Evolutionary conservation across 345 rosid genomes (phyloP).

Genomic region (Acer negundo): DNA sequence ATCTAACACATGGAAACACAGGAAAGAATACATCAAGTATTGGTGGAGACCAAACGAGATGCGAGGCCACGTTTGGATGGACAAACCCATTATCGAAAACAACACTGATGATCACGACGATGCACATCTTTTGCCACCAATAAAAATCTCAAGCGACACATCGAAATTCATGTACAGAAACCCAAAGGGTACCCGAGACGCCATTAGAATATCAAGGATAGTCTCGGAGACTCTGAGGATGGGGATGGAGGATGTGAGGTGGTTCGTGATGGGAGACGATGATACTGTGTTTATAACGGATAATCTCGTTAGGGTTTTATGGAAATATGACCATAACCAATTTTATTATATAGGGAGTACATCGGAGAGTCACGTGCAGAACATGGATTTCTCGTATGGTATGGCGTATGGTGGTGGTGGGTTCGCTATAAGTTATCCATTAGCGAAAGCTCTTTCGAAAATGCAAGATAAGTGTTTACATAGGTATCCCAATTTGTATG

Average conservation of each 20-base stretch:
- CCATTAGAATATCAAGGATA: conserved; percentile 63
- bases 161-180: conserved; percentile 48
- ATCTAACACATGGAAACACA: conserved; percentile 55
- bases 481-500: conserved; percentile 61
- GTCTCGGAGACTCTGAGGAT: conserved; percentile 65
- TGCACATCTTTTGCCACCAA: conserved; percentile 39
- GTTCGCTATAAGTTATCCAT: conserved; percentile 71
- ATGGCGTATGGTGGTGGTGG: conserved; percentile 98
- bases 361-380: conserved; percentile 83
- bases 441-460: conserved; percentile 57
- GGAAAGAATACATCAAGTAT: conserved; percentile 65
- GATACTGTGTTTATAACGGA: conserved; percentile 74
- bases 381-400: conserved; percentile 57
- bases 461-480: conserved; percentile 71
- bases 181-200: conserved; percentile 52
- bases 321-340: conserved; percentile 67
- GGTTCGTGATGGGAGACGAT: conserved; percentile 94
- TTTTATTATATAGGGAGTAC: conserved; percentile 67
- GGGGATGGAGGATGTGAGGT: conserved; percentile 51
- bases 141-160: conserved; percentile 54
- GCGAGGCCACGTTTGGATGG: conserved; percentile 81
- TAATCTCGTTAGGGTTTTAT: conserved; percentile 60
- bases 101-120: conserved; percentile 16
- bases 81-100: conserved; percentile 33
- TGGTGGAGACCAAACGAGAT: conserved; percentile 68